Evolutionary conservation across 495 filamentous ascomycete species (phyloP).

Genomic region (Talaromyces adpressus): DNA sequence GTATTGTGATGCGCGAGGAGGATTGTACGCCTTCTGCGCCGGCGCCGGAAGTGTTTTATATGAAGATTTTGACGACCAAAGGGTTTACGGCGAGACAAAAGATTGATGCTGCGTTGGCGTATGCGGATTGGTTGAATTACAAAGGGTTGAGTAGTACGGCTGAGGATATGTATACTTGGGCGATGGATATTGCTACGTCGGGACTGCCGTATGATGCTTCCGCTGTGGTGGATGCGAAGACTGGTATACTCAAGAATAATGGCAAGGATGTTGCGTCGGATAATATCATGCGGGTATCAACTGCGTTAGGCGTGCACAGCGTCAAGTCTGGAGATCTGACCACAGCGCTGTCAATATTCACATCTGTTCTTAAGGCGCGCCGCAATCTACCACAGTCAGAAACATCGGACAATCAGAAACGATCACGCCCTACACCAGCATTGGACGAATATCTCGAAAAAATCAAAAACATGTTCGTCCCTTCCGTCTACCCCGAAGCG

Average conservation of each 20-base stretch:
- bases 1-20: conserved; percentile 57
- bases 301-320: conserved; percentile 68
- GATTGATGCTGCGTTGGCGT: conserved; percentile 70
- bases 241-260: conserved; percentile 51
- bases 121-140: conserved; percentile 76
- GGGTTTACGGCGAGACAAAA: conserved; percentile 70
- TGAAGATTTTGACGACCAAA: conserved; percentile 66
- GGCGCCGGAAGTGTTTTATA: conserved; percentile 63
- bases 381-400: conserved; percentile 27
- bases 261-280: conserved; percentile 47
- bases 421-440: conserved; percentile 12
- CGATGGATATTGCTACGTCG: conserved; percentile 57
- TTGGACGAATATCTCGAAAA: conserved; percentile 7
- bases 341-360: conserved; percentile 72
- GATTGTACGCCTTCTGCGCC: conserved; percentile 60
- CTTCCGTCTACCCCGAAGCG: conserved; percentile 56
- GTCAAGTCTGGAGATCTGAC: conserved; percentile 57
- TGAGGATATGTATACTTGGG: conserved; percentile 63
- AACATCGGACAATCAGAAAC: neutral
- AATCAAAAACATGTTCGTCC: conserved; percentile 34
- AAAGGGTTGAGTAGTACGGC: conserved; percentile 57
- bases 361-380: conserved; percentile 75
- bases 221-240: conserved; percentile 51
- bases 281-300: conserved; percentile 68
- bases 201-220: conserved; percentile 36